Evolutionary conservation across 2,329 filamentous ascomycete species (phyloP), one percentile per base, ranked within the genome.

Genomic region (Pseudogymnoascus sp.): DNA sequence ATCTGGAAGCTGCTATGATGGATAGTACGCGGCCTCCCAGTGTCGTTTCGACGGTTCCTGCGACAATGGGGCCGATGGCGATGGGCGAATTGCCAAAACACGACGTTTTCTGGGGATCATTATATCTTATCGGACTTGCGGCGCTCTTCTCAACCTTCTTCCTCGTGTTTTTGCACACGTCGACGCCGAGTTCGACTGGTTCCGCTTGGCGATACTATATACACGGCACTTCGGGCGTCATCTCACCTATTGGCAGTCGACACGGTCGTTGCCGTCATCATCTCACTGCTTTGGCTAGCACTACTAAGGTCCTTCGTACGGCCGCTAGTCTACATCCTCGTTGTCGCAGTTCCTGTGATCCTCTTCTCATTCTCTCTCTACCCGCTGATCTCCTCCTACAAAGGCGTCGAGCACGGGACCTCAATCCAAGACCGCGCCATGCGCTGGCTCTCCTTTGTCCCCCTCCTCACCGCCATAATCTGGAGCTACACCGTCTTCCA

Each of bases 361-460:
- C 83, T 97, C 63, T 84, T 95, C 66, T 92, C 91, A 0, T 97
- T 97, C 74, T 93, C 90, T 31, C 77, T 99, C 35, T 97, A 97
- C 72, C 89, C 95, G 0, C 88, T 99, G 68, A 84, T 96, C 60
- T 90, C 91, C 37, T 97, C 93, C 70, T 96, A 91, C 76, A 88
- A 91, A 71, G 90, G 91, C 2, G 78, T 81, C 31, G 88, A 85
- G 73, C 82, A 89, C 64, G 91, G 91, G n/a, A 76, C 81, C 12
- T 89, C 88, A 66, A 68, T 93, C n/a, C 95, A 99, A 74, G 95
- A 97, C 73, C 85, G 81, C 62, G 84, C 88, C 14, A 96, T 99
- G 93, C 85, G 95, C 59, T 96, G 91, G 86, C 82, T 90, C 0
- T 89, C 93, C 1, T 78, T 93, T 35, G 78, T 96, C 2, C 95